These are phyloP conservation scores for Auriscalpium orientale DNA, from an alignment of 768 basidiomycete species.

Conservation along the genomic window DNA sequence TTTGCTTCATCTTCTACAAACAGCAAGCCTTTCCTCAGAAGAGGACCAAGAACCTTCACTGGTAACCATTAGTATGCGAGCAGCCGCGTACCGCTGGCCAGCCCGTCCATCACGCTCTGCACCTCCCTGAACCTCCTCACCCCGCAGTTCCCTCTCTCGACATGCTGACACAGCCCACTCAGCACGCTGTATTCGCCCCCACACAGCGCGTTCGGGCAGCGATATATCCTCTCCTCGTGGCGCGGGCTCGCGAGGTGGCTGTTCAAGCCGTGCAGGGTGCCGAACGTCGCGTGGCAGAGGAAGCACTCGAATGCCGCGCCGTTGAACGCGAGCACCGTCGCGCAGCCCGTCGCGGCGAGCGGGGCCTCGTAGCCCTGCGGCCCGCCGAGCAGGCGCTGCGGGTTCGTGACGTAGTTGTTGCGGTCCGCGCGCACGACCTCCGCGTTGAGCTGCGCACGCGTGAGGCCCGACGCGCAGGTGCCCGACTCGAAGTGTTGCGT, in stretches of 20 bases:
- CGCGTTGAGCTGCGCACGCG: conserved; percentile 31
- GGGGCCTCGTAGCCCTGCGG: conserved; percentile 12
- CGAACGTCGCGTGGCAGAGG: conserved; percentile 42
- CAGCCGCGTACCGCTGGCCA: not conserved
- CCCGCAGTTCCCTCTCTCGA: conserved; percentile 1
- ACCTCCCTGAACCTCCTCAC: conserved; percentile 1
- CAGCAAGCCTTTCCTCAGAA: no score
- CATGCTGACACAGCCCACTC: not conserved
- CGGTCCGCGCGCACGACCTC: conserved; percentile 37
- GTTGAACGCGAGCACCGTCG: conserved; percentile 35
- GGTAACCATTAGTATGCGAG: not conserved
- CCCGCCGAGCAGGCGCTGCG: conserved; percentile 41
- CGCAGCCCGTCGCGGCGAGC: conserved; percentile 25
- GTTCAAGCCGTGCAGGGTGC: conserved; percentile 41
- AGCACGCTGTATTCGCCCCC: not conserved
- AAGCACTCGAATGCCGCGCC: conserved; percentile 47
- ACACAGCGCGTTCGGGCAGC: not conserved
- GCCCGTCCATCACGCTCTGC: not conserved
- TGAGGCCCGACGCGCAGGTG: conserved; percentile 42
- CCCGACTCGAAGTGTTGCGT: conserved; percentile 60
- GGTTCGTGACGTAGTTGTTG: conserved; percentile 45
- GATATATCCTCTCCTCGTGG: conserved; percentile 2
- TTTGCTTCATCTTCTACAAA: no score
- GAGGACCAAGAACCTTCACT: no score
- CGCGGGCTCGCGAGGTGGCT: conserved; percentile 56